A percentile compares a stretch with the other conserved stretches of the same genome.
Evolutionary conservation across 305 asterid species (phyloP).

Genomic region (Fraxinus sp.): DNA sequence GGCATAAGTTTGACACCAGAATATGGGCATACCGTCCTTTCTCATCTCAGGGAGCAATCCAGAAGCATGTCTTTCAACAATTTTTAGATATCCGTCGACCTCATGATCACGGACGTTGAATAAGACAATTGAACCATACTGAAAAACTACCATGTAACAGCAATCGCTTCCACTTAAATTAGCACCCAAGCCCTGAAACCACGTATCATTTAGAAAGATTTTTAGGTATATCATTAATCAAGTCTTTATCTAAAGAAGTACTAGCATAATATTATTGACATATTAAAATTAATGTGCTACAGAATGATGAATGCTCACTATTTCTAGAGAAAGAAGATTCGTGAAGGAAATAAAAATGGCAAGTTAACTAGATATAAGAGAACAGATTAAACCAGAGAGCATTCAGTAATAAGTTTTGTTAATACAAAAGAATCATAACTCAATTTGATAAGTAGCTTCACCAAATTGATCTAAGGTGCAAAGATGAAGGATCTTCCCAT

Average conservation of each 20-base stretch:
- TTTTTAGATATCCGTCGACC: conserved; percentile 71
- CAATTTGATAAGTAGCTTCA: neutral
- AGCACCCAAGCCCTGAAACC: conserved; percentile 58
- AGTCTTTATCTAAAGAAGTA: neutral
- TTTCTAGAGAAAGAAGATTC: neutral
- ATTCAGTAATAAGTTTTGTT: neutral
- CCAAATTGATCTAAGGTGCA: neutral
- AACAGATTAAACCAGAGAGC: neutral
- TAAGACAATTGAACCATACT: conserved; percentile 89
- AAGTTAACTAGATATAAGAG: neutral
- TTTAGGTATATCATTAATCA: neutral
- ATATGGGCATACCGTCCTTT: conserved; percentile 68
- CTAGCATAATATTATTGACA: neutral
- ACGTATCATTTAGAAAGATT: neutral
- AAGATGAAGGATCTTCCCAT: neutral
- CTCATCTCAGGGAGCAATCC: conserved; percentile 81
- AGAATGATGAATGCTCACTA: neutral
- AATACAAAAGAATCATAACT: neutral
- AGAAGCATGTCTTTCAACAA: conserved; percentile 65
- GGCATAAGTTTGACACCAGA: neutral
- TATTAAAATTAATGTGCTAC: neutral
- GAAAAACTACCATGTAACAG: conserved; percentile 85
- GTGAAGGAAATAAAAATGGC: neutral
- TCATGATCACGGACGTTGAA: conserved; percentile 80
- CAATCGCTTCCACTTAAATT: conserved; percentile 62